These are phyloP conservation scores for Sclerotinia glacialis DNA, from an alignment of 2,329 filamentous ascomycete genomes.

Conservation along the genomic window DNA sequence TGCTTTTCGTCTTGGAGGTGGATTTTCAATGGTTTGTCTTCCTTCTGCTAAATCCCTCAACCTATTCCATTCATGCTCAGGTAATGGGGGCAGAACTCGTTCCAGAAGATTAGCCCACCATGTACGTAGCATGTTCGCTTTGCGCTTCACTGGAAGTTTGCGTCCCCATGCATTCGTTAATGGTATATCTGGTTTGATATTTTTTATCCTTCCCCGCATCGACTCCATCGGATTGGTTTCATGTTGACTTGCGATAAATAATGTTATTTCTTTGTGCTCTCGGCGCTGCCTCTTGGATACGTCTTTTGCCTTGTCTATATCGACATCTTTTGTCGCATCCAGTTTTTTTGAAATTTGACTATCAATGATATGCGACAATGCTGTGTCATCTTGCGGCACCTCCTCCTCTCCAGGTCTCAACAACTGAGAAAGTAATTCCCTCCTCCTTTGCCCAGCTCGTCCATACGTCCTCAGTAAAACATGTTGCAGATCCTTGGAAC, in stretches of 20 bases:
- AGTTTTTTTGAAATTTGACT: neutral
- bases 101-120: constrained; percentile 49
- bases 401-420: constrained; percentile 37
- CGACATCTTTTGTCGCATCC: neutral
- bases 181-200: constrained; percentile 42
- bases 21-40: constrained; percentile 23
- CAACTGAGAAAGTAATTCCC: constrained; percentile 47
- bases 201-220: constrained; percentile 15
- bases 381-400: constrained; percentile 44
- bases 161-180: constrained; percentile 51
- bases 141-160: constrained; percentile 43
- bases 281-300: neutral
- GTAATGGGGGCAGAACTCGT: constrained; percentile 55
- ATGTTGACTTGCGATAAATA: constrained; percentile 28
- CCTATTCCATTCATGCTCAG: constrained; percentile 53
- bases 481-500: constrained; percentile 46
- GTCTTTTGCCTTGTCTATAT: neutral
- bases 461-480: constrained; percentile 53
- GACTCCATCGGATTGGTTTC: constrained; percentile 24
- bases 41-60: constrained; percentile 48
- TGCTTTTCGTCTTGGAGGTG: constrained; percentile 31
- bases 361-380: constrained; percentile 41
- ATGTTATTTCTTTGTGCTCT: neutral
- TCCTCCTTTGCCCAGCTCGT: constrained; percentile 50
- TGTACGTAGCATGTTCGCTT: constrained; percentile 45